These are phyloP conservation scores for Ascochyta lentis DNA, from an alignment of 2,329 filamentous ascomycete species.

Conservation along the genomic window DNA sequence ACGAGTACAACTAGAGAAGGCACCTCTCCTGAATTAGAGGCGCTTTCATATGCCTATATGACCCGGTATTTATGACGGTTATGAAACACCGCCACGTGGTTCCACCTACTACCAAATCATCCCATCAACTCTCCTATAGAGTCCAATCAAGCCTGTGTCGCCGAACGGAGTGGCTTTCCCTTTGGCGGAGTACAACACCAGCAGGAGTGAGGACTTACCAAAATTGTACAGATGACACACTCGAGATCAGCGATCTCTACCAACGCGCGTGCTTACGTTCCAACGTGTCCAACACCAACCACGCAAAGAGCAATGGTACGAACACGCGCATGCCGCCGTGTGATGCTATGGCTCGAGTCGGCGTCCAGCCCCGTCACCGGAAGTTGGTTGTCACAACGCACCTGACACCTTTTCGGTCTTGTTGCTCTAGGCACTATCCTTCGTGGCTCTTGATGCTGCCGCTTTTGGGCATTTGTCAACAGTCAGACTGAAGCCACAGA, in stretches of 20 bases:
- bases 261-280: slow-evolving; percentile 4
- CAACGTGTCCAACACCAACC: slow-evolving; percentile 5
- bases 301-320: neutral
- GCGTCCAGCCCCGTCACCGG: slow-evolving; percentile 1
- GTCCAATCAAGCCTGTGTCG: slow-evolving; percentile 4
- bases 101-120: slow-evolving; percentile 12
- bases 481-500: neutral
- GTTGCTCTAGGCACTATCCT: neutral
- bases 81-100: slow-evolving; percentile 18
- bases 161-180: neutral
- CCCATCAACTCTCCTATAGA: slow-evolving; percentile 1
- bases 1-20: slow-evolving; percentile 13
- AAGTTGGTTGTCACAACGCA: neutral
- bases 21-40: slow-evolving; percentile 4
- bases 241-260: neutral
- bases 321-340: slow-evolving; percentile 2
- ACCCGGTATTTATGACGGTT: slow-evolving; percentile 1
- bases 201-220: neutral
- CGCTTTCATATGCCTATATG: slow-evolving; percentile 13
- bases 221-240: slow-evolving; percentile 1
- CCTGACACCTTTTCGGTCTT: slow-evolving; percentile 4
- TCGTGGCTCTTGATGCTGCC: slow-evolving; percentile 2
- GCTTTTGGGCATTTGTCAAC: slow-evolving; percentile 4
- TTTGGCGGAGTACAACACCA: slow-evolving; percentile 3
- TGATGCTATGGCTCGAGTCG: slow-evolving; percentile 11